Base-by-base conservation (phyloP, 768 basidiomycete genomes). In the Lactifluus rugatus region DNA sequence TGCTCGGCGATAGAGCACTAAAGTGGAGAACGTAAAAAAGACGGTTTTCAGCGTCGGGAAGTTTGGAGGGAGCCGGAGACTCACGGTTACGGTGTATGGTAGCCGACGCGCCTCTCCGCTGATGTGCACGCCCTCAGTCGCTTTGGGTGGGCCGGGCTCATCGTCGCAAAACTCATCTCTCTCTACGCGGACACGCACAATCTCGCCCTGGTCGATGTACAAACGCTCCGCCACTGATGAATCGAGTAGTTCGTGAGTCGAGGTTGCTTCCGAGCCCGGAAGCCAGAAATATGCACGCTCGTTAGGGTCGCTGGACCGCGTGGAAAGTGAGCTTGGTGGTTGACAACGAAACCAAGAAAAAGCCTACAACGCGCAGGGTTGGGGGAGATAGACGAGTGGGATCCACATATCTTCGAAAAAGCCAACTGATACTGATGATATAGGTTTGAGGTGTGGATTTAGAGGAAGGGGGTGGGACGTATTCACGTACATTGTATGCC, bases 341-440 rank as follows among this genome's bases (percentile, higher is more conserved):
- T 26, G n/a, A 49, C 28, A 50, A 32, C 21, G 23, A 28, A 49
- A 34, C 16, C 55, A 6, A 23, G 26, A 28, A 47, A 48, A 39
- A 5, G 70, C 85, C 50, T 68, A 89, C 89, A 90, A 92, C 3
- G 87, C 81, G 39, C 79, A 81, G 26, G 91, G 87, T 65, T 86
- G 81, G 2, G 94, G 93, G 5, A 97, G 81, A 57, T 90, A 85
- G 3, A 80, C 74, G 0, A 80, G 72, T 0, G 93, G 90, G 47
- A 97, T 80, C 67, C 91, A 89, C 23, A 97, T 85, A 65, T 97
- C 93, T 70, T 93, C 90, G 66, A 98, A 98, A 75, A 98, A 97
- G 19, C 86, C 88, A 17, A 96, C 70, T 21, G 86, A 81, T 26
- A 95, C 93, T 95, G 4, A 9, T 7, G 65, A 16, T 45, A 8